Conservation (phyloP, 176 grass and related monocot species). For the Microstegium vimineum region DNA sequence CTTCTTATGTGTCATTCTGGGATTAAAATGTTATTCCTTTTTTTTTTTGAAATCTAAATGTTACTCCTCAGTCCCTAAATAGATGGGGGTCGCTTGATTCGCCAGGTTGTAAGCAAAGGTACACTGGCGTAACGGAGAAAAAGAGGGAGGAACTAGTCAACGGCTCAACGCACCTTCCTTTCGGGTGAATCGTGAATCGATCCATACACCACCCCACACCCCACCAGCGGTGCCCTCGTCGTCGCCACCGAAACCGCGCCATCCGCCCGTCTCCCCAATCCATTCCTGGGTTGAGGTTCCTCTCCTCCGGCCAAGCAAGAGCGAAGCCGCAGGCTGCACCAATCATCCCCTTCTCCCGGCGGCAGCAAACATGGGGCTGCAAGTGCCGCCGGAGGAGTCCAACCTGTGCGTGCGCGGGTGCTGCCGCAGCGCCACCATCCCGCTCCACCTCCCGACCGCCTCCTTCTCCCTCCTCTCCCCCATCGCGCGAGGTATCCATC, state of each 20-base stretch:
- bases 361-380: conserved; percentile 34
- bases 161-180: background rate
- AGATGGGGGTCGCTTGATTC: too few species aligned
- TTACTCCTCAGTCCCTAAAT: too few species aligned
- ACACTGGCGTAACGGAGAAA: too few species aligned
- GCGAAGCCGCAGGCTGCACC: background rate
- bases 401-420: conserved; percentile 91
- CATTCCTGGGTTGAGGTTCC: background rate
- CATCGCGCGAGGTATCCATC: conserved; percentile 79
- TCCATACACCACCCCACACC: too few species aligned
- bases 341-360: background rate
- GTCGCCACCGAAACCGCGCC: background rate
- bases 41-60: too few species aligned
- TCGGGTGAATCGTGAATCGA: background rate
- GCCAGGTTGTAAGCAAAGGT: too few species aligned
- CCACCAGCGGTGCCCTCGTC: background rate
- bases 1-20: too few species aligned
- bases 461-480: conserved; percentile 80
- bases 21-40: too few species aligned
- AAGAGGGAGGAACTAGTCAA: background rate
- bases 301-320: background rate
- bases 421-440: conserved; percentile 73
- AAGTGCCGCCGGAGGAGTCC: conserved; percentile 47
- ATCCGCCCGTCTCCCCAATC: background rate
- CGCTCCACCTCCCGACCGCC: conserved; percentile 61